Conservation (phyloP, 352 stramenopile species). For the Pythium grandisporangium region DNA sequence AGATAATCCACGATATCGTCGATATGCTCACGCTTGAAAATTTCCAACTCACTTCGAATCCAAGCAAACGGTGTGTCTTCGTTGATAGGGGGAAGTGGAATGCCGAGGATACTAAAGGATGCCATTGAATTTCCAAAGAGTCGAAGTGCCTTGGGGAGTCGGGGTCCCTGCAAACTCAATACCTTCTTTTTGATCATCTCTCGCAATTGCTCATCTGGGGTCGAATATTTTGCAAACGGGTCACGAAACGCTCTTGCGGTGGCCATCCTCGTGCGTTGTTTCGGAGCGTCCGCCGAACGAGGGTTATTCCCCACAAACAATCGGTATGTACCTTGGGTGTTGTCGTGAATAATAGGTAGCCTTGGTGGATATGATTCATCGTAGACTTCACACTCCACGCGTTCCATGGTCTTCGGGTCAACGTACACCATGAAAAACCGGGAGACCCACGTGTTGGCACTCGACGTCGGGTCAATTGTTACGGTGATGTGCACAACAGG, state of each 20-base stretch:
- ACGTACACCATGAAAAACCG: constrained; percentile 55
- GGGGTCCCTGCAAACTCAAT: constrained; percentile 36
- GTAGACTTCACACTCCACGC: constrained; percentile 25
- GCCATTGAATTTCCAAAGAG: constrained; percentile 44
- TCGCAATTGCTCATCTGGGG: constrained; percentile 26
- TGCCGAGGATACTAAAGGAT: constrained; percentile 37
- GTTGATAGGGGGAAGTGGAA: constrained; percentile 44
- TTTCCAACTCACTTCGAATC: constrained; percentile 32
- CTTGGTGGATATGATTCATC: constrained; percentile 16
- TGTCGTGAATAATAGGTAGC: constrained; percentile 17
- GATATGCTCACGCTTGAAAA: constrained; percentile 43
- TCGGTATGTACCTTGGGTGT: constrained; percentile 41
- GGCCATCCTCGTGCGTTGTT: constrained; percentile 2
- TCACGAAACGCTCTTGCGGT: constrained; percentile 9
- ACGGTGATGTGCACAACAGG: constrained; percentile 48
- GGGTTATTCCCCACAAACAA: constrained; percentile 65
- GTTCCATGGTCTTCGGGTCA: constrained; percentile 28
- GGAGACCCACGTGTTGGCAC: constrained; percentile 15
- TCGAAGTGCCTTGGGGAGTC: constrained; percentile 39
- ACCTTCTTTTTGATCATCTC: constrained; percentile 45
- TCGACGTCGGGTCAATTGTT: constrained; percentile 31
- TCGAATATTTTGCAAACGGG: constrained; percentile 5
- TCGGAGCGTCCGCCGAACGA: constrained; percentile 24
- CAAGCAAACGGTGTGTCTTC: constrained; percentile 60
- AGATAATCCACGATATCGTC: constrained; percentile 52